Base-by-base conservation (phyloP, 768 basidiomycete species). In the Boletus patriciae region DNA sequence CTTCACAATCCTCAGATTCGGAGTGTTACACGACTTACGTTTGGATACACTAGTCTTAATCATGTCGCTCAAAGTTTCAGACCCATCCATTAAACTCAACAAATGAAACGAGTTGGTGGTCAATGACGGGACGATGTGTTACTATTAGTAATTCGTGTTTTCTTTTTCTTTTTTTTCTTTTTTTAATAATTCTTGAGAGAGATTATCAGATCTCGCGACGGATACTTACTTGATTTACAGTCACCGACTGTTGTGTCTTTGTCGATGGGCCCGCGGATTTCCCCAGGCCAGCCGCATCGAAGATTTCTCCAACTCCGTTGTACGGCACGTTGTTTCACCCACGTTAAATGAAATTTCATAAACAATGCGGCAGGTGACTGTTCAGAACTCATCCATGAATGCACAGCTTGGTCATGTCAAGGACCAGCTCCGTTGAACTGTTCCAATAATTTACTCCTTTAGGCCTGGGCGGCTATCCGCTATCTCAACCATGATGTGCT, bases 21-120 rank as follows among this genome's bases (percentile, higher is more conserved):
- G 54, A 21, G 13, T 7, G 12, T 49, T 52, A 46, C n/a, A 46
- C 40, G 29, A 52, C 40, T 65, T 66, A 53, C 38, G 56, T 57
- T 46, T 50, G 36, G 34, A 42, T 40, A 13, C 40, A 21, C 18
- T 49, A 12, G 23, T 36, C n/a, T 2, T 25, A 25, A 25, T 25
- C 3, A 37, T 46, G 44, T 25, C 41, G 3, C 23, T 61, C 16
- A 48, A 55, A 27, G 31, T 51, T 48, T 45, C 49, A 34, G 51
- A 52, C 29, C 38, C 43, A 16, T 44, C 23, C 21, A 60, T 52
- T 51, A 45, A 50, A 41, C 23, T 49, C 41, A 31, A 45, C 34
- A 33, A 27, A 10, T 31, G 34, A 61, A 7, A 40, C 34, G 19
- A 45, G 52, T 36, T 33, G 29, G 45, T 25, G 16, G 10, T 15